Conservation (phyloP, 768 basidiomycete genomes). For the Pleurotus ostreatus region DNA sequence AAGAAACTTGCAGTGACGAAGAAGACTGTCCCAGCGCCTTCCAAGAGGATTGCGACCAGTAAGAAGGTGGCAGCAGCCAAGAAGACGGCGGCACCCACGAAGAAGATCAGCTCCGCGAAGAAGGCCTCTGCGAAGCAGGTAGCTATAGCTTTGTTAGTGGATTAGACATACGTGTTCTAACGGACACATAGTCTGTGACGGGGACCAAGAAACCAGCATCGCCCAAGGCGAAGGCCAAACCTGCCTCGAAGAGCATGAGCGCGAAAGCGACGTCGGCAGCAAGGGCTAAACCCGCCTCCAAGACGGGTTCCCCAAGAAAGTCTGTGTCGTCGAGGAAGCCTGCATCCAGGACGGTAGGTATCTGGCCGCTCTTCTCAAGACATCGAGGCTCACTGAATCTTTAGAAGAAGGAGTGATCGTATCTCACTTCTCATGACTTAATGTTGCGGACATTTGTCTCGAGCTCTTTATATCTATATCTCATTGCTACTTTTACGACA, state of each 20-base stretch:
- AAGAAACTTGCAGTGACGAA: constrained; percentile 13
- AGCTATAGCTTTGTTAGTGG: not conserved
- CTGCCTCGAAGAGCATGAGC: constrained; percentile 24
- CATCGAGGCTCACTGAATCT: not conserved
- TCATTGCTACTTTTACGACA: constrained; percentile 7
- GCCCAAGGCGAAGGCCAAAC: constrained; percentile 25
- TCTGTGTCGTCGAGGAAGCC: constrained; percentile 12
- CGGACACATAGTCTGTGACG: constrained; percentile 27
- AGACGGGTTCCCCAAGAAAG: constrained; percentile 16
- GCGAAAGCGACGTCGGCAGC: constrained; percentile 5
- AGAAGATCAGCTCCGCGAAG: constrained; percentile 32
- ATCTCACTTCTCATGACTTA: not conserved
- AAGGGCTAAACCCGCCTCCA: constrained; percentile 17
- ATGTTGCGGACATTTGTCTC: not conserved
- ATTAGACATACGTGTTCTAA: not conserved
- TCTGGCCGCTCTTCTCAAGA: not conserved
- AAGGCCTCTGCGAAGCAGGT: constrained; percentile 63
- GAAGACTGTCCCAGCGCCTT: constrained; percentile 15
- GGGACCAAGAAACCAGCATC: constrained; percentile 34
- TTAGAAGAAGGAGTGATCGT: constrained; percentile 3
- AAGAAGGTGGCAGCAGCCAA: constrained; percentile 19
- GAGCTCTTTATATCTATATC: not conserved
- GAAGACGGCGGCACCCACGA: constrained; percentile 8
- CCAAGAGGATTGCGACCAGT: constrained; percentile 18
- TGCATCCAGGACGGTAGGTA: constrained; percentile 16